Evolutionary conservation across 768 basidiomycete species (phyloP).

Genomic region (Cantharellus anzutake): DNA sequence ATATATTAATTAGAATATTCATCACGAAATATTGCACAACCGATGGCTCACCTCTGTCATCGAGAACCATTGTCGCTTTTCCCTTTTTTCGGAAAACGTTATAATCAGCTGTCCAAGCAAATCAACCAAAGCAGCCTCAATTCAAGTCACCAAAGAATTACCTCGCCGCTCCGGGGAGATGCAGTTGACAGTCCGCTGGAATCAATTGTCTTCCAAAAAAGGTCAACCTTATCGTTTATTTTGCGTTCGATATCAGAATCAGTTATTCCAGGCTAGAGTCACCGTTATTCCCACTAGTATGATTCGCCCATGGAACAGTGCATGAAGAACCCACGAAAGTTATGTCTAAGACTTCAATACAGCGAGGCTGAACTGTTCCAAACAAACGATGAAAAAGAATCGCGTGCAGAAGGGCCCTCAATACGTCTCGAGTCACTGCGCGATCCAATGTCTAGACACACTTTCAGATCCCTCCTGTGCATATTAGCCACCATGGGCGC

Average conservation of each 20-base stretch:
- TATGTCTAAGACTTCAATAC: conserved; percentile 64
- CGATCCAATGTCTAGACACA: conserved; percentile 30
- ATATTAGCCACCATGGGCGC: too few relatives aligned
- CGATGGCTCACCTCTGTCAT: conserved; percentile 23
- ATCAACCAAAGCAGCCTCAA: background rate
- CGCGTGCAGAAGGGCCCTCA: conserved; percentile 58
- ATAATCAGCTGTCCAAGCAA: conserved; percentile 34
- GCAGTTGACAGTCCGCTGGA: background rate
- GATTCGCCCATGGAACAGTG: background rate
- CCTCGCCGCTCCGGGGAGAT: conserved; percentile 34
- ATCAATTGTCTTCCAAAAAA: conserved; percentile 64
- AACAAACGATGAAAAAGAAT: conserved; percentile 73
- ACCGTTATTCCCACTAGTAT: background rate
- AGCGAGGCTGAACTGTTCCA: conserved; percentile 57
- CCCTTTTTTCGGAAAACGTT: conserved; percentile 58
- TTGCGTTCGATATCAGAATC: conserved; percentile 54
- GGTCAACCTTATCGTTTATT: conserved; percentile 55
- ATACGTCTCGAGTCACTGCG: conserved; percentile 49
- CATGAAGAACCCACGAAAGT: conserved; percentile 42
- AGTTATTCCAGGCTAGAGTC: conserved; percentile 48
- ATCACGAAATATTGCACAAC: background rate
- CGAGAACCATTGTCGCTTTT: conserved; percentile 41
- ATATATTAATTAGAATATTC: background rate
- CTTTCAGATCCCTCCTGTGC: too few relatives aligned
- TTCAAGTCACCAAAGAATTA: conserved; percentile 12